Conservation (phyloP, 305 asterid species). For the Plantago coronopus region DNA sequence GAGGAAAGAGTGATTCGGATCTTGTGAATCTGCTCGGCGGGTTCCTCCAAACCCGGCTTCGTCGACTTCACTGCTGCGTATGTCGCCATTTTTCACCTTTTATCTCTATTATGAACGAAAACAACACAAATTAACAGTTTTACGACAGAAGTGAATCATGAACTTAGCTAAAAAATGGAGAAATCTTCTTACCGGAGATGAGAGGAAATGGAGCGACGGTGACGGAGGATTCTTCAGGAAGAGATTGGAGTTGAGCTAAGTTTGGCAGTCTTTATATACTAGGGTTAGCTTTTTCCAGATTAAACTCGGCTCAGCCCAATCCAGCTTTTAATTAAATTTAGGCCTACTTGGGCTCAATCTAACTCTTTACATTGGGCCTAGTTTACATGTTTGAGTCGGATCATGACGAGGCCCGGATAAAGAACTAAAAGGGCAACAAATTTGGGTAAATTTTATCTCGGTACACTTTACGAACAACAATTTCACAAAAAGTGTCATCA, state of each 20-base stretch:
- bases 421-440: too few species aligned
- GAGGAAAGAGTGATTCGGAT: constrained; percentile 14
- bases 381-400: too few species aligned
- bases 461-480: too few species aligned
- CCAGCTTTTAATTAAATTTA: neutral
- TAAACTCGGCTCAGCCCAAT: neutral
- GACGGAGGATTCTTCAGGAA: neutral
- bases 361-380: too few species aligned
- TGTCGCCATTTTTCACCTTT: constrained; percentile 4
- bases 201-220: neutral
- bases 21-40: neutral
- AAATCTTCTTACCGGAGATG: neutral
- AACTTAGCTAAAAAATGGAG: too few species aligned
- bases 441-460: too few species aligned
- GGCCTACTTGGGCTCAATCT: too few species aligned
- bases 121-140: too few species aligned
- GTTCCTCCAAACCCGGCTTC: constrained; percentile 2
- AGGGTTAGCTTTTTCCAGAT: constrained; percentile 3
- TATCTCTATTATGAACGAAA: too few species aligned
- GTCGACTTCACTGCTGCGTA: constrained; percentile 2
- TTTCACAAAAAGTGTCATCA: too few species aligned
- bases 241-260: neutral
- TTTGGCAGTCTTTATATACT: neutral
- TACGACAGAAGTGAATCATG: too few species aligned
- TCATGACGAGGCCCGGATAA: too few species aligned